Conservation (phyloP, 176 grass and related monocot genomes). For the Cocos nucifera region DNA sequence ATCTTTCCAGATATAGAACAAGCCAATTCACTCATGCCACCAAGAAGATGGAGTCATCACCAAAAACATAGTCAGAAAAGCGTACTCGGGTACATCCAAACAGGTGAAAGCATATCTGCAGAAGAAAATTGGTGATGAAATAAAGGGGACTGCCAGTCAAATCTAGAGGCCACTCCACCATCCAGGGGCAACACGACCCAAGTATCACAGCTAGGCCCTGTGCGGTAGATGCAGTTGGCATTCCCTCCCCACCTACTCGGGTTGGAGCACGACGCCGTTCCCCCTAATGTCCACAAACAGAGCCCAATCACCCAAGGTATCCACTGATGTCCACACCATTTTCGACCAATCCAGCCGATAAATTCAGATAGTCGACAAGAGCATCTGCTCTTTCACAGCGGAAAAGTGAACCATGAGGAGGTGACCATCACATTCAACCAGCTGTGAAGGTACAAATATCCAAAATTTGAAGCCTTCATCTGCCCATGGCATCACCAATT, state of each 20-base stretch:
- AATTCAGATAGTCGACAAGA: background rate
- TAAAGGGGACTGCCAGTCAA: background rate
- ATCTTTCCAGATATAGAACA: too few relatives aligned
- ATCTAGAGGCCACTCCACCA: background rate
- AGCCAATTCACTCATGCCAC: too few relatives aligned
- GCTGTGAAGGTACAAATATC: background rate
- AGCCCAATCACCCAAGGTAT: constrained; percentile 30
- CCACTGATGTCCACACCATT: constrained; percentile 24
- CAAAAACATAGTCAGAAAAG: constrained; percentile 6
- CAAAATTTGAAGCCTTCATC: background rate
- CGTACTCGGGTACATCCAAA: constrained; percentile 47
- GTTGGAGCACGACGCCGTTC: constrained; percentile 27
- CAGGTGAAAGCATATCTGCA: background rate
- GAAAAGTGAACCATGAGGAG: constrained; percentile 27
- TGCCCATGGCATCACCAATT: constrained; percentile 10
- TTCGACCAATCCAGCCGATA: constrained; percentile 13
- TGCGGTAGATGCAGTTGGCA: constrained; percentile 42
- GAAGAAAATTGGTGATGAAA: background rate
- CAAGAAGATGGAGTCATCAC: too few relatives aligned
- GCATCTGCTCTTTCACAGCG: background rate
- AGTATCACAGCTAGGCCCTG: background rate
- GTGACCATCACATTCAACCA: constrained; percentile 36
- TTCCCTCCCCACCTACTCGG: constrained; percentile 59
- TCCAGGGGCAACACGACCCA: constrained; percentile 18
- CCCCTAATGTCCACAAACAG: constrained; percentile 28